Evolutionary conservation across 257 asterid species (phyloP).

Genomic region (Nemophila menziesii): DNA sequence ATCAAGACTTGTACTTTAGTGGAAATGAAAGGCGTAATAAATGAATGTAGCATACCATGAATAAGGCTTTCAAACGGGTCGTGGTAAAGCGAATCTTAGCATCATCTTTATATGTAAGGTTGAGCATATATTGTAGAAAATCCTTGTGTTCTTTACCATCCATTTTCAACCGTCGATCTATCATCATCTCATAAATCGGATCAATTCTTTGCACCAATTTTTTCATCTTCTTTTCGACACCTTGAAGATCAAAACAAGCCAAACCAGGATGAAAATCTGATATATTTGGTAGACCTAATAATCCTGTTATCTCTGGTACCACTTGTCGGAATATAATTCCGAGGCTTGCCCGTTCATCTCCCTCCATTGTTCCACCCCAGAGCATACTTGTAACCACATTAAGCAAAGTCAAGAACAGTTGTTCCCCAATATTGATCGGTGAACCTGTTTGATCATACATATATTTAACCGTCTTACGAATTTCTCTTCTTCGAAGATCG

Average conservation of each 20-base stretch:
- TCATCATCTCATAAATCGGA: neutral
- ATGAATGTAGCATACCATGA: conserved; percentile 19
- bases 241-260: conserved; percentile 40
- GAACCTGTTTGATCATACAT: conserved; percentile 8
- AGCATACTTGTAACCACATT: conserved; percentile 31
- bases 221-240: conserved; percentile 26
- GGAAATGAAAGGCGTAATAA: no score
- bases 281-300: conserved; percentile 33
- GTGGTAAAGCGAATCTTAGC: conserved; percentile 6
- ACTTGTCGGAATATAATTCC: conserved; percentile 30
- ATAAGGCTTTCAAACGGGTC: conserved; percentile 20
- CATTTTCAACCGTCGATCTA: no score
- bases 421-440: conserved; percentile 22
- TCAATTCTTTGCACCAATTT: conserved; percentile 2
- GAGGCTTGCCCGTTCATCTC: conserved; percentile 11
- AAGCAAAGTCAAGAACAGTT: conserved; percentile 25
- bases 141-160: conserved; percentile 4
- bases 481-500: conserved; percentile 21
- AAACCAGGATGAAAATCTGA: conserved; percentile 40
- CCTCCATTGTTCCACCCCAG: conserved; percentile 30
- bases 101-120: conserved; percentile 10
- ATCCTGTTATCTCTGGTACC: conserved; percentile 21
- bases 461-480: conserved; percentile 13
- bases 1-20: neutral
- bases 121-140: conserved; percentile 14